Percentiles rank a stretch among this genome's conserved stretches.
phyloP scores from a whole-genome alignment of 306 rosid genomes.

The Sicyos baderoa region DNA sequence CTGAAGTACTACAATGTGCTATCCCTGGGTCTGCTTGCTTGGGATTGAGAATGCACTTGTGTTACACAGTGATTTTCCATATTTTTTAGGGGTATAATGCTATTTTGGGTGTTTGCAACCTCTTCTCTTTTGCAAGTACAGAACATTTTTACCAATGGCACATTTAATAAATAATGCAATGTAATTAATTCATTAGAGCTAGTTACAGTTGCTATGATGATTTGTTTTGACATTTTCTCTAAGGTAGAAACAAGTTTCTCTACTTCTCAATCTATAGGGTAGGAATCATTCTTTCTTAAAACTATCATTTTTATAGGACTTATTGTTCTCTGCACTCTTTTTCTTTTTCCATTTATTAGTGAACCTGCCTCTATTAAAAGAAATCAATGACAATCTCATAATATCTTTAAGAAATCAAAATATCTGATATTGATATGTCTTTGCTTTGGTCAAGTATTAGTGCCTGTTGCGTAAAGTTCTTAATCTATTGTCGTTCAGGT shows the following conservation, averaged over 20 bases:
- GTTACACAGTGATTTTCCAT: neutral
- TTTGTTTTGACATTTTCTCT: neutral
- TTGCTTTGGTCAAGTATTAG: neutral
- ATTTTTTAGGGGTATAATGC: constrained; percentile 8
- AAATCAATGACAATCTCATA: neutral
- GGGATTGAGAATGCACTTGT: neutral
- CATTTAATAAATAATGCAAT: neutral
- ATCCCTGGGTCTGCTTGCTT: neutral
- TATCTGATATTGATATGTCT: neutral
- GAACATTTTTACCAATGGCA: neutral
- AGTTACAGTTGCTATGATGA: neutral
- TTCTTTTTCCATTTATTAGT: neutral
- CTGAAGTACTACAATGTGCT: neutral
- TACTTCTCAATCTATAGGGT: neutral
- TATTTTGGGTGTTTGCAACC: constrained; percentile 5
- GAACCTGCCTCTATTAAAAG: neutral
- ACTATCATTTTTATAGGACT: neutral
- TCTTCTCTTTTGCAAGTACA: neutral
- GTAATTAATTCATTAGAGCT: neutral
- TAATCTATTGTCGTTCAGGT: constrained; percentile 42
- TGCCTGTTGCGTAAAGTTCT: neutral
- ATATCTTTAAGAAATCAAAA: neutral
- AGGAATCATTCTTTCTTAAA: neutral
- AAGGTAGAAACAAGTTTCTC: too few relatives aligned
- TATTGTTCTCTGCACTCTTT: neutral